Conservation (phyloP, 2,329 filamentous ascomycete genomes). For the Penicillium sp. region DNA sequence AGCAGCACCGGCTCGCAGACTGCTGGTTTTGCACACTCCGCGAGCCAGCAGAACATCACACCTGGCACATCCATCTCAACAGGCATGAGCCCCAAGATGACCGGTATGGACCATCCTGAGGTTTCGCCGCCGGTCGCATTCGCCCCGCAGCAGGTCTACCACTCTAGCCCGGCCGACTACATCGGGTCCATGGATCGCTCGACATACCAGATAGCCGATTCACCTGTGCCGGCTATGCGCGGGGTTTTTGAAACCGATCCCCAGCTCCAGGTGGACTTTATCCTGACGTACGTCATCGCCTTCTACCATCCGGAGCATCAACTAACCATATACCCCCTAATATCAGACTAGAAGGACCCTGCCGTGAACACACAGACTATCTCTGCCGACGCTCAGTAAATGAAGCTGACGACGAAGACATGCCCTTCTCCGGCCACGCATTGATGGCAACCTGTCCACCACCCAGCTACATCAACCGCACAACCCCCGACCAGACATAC, state of each 20-base stretch:
- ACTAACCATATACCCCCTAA: constrained; percentile 2
- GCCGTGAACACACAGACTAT: constrained; percentile 60
- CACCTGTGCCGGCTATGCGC: constrained; percentile 24
- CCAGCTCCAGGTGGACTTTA: constrained; percentile 47
- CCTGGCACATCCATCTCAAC: constrained; percentile 34
- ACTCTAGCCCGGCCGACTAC: constrained; percentile 22
- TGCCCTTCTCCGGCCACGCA: constrained; percentile 71
- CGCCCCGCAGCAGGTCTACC: constrained; percentile 21
- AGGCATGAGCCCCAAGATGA: constrained; percentile 28
- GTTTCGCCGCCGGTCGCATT: constrained; percentile 26
- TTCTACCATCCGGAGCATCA: not conserved
- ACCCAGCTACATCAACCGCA: constrained; percentile 54
- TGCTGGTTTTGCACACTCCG: constrained; percentile 21
- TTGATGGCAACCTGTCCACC: constrained; percentile 91
- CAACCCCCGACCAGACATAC: constrained; percentile 51
- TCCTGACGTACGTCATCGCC: constrained; percentile 39
- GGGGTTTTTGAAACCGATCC: constrained; percentile 44
- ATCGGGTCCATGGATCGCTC: constrained; percentile 23
- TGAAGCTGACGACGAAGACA: constrained; percentile 57
- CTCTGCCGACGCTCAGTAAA: constrained; percentile 72
- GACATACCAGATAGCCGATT: constrained; percentile 15
- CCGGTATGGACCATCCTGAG: constrained; percentile 26
- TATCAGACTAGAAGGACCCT: constrained; percentile 53
- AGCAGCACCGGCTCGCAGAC: constrained; percentile 37
- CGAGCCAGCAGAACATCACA: constrained; percentile 27